Base-by-base conservation (phyloP, 495 filamentous ascomycete species). In the Articulospora tetracladia region DNA sequence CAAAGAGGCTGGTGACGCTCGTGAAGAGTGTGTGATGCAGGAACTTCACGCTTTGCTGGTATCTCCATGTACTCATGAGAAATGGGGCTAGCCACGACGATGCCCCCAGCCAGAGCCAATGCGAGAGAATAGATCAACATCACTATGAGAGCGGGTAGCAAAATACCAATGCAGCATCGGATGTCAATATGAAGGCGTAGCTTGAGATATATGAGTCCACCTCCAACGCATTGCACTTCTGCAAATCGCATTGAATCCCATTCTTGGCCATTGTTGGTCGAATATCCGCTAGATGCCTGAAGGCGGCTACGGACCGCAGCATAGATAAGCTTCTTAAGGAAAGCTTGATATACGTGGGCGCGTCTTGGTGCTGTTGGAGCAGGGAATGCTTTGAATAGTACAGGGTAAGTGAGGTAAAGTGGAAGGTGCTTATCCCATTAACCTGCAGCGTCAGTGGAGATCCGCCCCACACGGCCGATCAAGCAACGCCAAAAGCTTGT, bases 1-100 rank as follows among this genome's bases (percentile, higher is more conserved):
- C 64, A 70, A 32, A 70, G 69, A 55, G 69, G 62, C 51, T 66
- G 30, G 39, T 68, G 67, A 19, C 72, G 62, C 62, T 74, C 72
- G 55, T 74, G 72, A 19, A 74, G 66, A 17, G 46, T 59, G 41
- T 74, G 67, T 20, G 67, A 60, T 1, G 54, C 50, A 10, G 71
- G 71, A 11, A 70, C 55, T 55, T 64, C 67, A 48, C 69, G 67
- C 28, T 61, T 65, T 30, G 30, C 47, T 49, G 34, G 60, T 24
- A 47, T 39, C 19, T 28, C 53, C 6, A 36, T 22, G 24, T 51
- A 59, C 26, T 32, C 39, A n/a, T 44, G 39, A 47, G 60, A 26
- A 48, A 70, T 28, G 34, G 68, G 68, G 23, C 57, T 57, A 24
- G 68, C 68, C 1, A 62, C 26, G 46, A 55, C 53, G 44, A 70